Conservation (phyloP, 148 eudicot genomes). For the Heliamphora exappendiculata region DNA sequence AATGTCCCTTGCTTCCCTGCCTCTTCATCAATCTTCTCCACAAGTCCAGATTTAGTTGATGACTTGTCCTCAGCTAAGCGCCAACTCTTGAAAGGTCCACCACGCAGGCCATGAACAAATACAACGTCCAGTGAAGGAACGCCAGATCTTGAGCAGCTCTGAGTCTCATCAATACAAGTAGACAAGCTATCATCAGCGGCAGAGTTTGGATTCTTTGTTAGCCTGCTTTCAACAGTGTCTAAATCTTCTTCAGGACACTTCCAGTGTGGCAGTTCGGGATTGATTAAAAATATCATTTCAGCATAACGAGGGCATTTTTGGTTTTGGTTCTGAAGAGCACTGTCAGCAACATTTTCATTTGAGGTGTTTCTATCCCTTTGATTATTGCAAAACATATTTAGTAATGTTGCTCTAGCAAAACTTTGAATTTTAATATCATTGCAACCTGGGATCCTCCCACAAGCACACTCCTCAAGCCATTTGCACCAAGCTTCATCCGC, state of each 20-base stretch:
- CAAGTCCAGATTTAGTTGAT: conserved; percentile 96
- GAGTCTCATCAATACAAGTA: conserved; percentile 18
- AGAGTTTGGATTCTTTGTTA: conserved; percentile 9
- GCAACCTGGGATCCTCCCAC: conserved; percentile 82
- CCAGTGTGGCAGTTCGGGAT: conserved; percentile 87
- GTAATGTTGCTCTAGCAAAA: conserved; percentile 77
- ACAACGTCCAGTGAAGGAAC: conserved; percentile 62
- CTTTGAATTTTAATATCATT: conserved; percentile 81
- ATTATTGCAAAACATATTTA: conserved; percentile 59
- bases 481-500: conserved; percentile 62
- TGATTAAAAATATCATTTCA: conserved; percentile 75
- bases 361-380: conserved; percentile 26
- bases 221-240: conserved; percentile 5
- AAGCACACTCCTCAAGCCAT: conserved; percentile 99
- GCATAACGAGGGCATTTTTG: conserved; percentile 48
- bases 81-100: conserved; percentile 97
- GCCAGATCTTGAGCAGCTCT: conserved; percentile 22
- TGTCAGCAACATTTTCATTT: conserved; percentile 27
- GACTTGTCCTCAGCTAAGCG: conserved; percentile 92
- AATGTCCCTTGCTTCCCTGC: conserved; percentile 95
- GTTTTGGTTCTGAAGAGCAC: conserved; percentile 23
- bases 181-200: conserved; percentile 21
- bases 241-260: conserved; percentile 44
- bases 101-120: conserved; percentile 95
- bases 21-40: conserved; percentile 96